Evolutionary conservation across 495 filamentous ascomycete genomes (phyloP).

Genomic region (Aspergillus avenaceus): DNA sequence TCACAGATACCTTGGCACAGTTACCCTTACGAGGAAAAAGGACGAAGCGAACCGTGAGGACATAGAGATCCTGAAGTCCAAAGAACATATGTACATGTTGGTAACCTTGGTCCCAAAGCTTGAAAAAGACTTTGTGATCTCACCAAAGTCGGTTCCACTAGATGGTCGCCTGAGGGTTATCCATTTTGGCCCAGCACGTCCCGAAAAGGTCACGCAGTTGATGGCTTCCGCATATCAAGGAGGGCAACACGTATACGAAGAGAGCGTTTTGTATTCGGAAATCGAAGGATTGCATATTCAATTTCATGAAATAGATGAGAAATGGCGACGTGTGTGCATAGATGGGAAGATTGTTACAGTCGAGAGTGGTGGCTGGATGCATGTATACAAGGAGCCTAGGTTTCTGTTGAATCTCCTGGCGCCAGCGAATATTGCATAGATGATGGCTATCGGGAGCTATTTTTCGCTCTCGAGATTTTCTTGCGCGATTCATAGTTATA

Average conservation of each 20-base stretch:
- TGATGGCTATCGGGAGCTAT: neutral
- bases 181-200: constrained; percentile 62
- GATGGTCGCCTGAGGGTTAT: constrained; percentile 66
- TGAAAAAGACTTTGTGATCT: constrained; percentile 76
- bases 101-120: constrained; percentile 72
- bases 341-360: constrained; percentile 82
- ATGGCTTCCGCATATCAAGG: constrained; percentile 72
- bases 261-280: constrained; percentile 60
- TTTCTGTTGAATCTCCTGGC: constrained; percentile 20
- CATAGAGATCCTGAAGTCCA: constrained; percentile 22
- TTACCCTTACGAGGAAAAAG: constrained; percentile 37
- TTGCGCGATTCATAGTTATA: too few relatives aligned
- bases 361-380: constrained; percentile 66
- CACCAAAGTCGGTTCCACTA: constrained; percentile 60
- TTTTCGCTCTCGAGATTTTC: too few relatives aligned
- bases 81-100: constrained; percentile 68
- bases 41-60: constrained; percentile 20
- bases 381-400: constrained; percentile 44
- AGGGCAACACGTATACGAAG: constrained; percentile 64
- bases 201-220: constrained; percentile 63
- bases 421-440: neutral
- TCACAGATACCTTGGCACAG: constrained; percentile 64
- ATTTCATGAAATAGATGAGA: constrained; percentile 56
- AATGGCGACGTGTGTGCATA: constrained; percentile 81
- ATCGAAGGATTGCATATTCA: constrained; percentile 61